These are phyloP conservation scores for Pichia pseudocactophila DNA, from an alignment of 805 yeast genomes.

Conservation along the genomic window DNA sequence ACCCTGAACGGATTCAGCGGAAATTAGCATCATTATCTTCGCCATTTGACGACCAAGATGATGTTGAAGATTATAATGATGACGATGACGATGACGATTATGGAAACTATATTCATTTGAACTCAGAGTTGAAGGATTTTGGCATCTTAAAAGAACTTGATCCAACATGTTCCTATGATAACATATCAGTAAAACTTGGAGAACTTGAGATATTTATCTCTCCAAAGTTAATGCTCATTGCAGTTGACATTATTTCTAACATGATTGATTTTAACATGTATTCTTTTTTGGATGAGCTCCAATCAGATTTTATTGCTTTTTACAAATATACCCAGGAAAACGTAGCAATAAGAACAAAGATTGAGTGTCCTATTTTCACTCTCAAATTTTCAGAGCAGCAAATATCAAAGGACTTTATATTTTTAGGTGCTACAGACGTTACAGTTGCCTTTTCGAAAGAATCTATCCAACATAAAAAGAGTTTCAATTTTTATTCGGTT, in stretches of 20 bases:
- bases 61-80: constrained; percentile 2
- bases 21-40: constrained; percentile 10
- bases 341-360: constrained; percentile 22
- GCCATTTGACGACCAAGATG: constrained; percentile 5
- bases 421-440: constrained; percentile 29
- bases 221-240: constrained; percentile 26
- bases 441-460: constrained; percentile 27
- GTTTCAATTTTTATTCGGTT: constrained; percentile 5
- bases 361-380: constrained; percentile 39
- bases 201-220: constrained; percentile 38
- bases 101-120: not conserved
- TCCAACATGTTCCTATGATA: constrained; percentile 43
- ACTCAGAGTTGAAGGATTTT: constrained; percentile 9
- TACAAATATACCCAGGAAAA: constrained; percentile 6
- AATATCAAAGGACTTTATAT: constrained; percentile 20
- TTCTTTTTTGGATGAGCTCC: constrained; percentile 54
- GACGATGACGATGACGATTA: constrained; percentile 2
- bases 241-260: constrained; percentile 27
- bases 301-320: constrained; percentile 36
- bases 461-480: constrained; percentile 6
- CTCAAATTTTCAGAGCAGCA: constrained; percentile 14
- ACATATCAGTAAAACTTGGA: constrained; percentile 46
- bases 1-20: constrained; percentile 19
- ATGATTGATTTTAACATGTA: constrained; percentile 35
- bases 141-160: constrained; percentile 19